Evolutionary conservation across 495 filamentous ascomycete genomes (phyloP), one percentile per base, ranked within the genome.

Genomic region (Rhypophila decipiens): DNA sequence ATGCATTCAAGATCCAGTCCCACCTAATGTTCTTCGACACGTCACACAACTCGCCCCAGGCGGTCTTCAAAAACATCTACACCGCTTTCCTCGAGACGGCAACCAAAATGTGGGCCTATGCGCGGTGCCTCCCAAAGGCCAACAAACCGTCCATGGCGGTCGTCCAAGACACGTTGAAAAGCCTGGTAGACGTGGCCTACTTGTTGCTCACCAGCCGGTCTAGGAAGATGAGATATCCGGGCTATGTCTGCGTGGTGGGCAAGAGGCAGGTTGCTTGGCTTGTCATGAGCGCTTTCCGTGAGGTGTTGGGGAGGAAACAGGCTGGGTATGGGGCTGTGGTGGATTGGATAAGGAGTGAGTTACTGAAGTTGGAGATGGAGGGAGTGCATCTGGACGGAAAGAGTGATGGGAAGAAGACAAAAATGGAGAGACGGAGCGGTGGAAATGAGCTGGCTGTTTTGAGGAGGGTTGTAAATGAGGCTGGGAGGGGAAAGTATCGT

Each of bases 11-110:
- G 59, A 83, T 90, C 37, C 88, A 93, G 52, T 80, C 87, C 44
- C 85, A 94, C 54, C 74, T 83, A 24, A 94, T 96, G 85, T 90
- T 91, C 62, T 83, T 93, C 47, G 90, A 96, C 59, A 88, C 86
- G 3, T 66, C 71, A 4, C 84, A 90, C 67, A 97, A 96, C 60
- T 80, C 81, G 5, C 55, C 76, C 2, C 38, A 56, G 1, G 86
- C 79, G 0, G 86, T 91, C 3, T 67, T 94, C 3, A 63, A 64
- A 5, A 96, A 91, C 55, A 65, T 94, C 12, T 83, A 90, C 60
- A 68, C 78, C 4, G 83, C 78, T 31, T 90, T 96, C 49, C 46
- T 75, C 24, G 87, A 90, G 49, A 75, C 84, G 3, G 90, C 87
- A 1, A 85, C 83, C 64, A 94, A 90, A 62, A 86, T 86, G 73